Base-by-base conservation (phyloP, 306 rosid genomes). In the Boehmeria nivea region DNA sequence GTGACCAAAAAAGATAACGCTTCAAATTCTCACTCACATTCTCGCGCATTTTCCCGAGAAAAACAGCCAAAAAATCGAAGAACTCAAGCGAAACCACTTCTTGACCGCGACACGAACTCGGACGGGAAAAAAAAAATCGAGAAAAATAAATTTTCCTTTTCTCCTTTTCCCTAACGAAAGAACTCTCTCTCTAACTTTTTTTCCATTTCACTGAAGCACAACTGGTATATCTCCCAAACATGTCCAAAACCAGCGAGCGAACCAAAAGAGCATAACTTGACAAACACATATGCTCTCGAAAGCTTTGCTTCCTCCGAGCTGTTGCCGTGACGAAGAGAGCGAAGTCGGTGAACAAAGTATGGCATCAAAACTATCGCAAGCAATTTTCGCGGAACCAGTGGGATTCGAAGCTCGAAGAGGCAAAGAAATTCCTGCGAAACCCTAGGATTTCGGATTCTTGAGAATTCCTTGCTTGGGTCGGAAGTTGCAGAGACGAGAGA, bases 391-490 rank as follows among this genome's bases (percentile, higher is more conserved):
- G 27, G 53, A 50, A 10, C 11, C 27, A 36, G 19, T n/a, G n/a
- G n/a, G n/a, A n/a, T 22, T 12, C 20, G 13, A 46, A 63, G 65
- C 67, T 28, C 12, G 38, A 40, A n/a, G 19, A 60, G n/a, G n/a
- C n/a, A n/a, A 25, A 19, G 55, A 57, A 66, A 51, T 47, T 48
- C 12, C 12, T 23, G 5, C 38, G 66, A 67, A 70, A 81, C 77
- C 64, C 55, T 44, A 64, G 24, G 61, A 6, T 19, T 16, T 57
- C 34, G 43, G 23, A 15, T 49, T 61, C 45, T 58, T 4, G 48
- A 43, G 59, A 59, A 68, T 85, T 73, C 91, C 77, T 84, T 78
- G 57, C 88, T 76, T 77, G 13, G 55, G 19, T 25, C 26, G 57
- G 52, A 68, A 72, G 86, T 54, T 59, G 69, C 57, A 63, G 86